phyloP scores from a whole-genome alignment of 2,329 filamentous ascomycete species.

The Paramyrothecium roridum region DNA sequence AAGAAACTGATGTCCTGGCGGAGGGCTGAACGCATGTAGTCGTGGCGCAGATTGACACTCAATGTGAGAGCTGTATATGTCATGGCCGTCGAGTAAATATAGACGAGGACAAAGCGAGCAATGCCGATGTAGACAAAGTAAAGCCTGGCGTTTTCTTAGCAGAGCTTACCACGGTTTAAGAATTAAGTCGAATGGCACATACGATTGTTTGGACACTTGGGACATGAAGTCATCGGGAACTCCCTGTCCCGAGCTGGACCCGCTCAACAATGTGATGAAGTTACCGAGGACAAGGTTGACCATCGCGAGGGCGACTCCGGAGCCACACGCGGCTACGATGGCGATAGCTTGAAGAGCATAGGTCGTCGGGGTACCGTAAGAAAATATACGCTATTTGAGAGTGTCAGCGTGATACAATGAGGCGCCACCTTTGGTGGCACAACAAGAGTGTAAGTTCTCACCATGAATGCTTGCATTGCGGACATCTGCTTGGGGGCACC shows the following conservation, averaged over 20 bases:
- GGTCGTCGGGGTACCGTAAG: conserved; percentile 11
- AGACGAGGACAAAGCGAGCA: conserved; percentile 44
- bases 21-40: conserved; percentile 45
- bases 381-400: conserved; percentile 17
- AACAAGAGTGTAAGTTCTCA: no score
- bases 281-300: conserved; percentile 23
- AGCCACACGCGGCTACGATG: conserved; percentile 17
- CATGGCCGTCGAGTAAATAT: conserved; percentile 37
- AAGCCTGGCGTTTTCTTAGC: conserved; percentile 27
- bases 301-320: conserved; percentile 21
- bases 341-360: conserved; percentile 18
- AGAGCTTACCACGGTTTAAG: neutral
- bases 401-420: no score
- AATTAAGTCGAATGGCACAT: neutral
- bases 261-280: conserved; percentile 20
- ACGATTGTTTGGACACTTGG: neutral
- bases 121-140: conserved; percentile 57
- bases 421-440: no score
- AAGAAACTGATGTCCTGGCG: conserved; percentile 47
- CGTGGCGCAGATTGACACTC: conserved; percentile 39
- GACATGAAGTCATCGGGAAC: conserved; percentile 14
- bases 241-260: conserved; percentile 5
- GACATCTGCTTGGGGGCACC: no score
- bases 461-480: no score
- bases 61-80: conserved; percentile 46